Evolutionary conservation across 179 eudicot species (phyloP).

Genomic region (Drosera spatulata): DNA sequence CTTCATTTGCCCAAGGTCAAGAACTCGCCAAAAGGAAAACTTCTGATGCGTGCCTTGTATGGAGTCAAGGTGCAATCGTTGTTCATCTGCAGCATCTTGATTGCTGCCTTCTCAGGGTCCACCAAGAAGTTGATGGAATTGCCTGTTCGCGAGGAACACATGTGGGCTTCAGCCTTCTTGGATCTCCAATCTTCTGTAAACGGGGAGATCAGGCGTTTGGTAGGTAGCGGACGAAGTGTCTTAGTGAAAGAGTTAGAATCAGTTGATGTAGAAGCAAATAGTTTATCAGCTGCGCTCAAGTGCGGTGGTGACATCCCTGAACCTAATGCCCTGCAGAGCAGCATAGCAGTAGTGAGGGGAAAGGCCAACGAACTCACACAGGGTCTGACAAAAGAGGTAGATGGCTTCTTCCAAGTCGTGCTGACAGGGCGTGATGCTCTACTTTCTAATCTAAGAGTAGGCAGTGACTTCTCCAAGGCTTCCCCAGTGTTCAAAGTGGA

Average conservation of each 20-base stretch:
- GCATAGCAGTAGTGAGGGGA: conserved; percentile 18
- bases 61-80: conserved; percentile 68
- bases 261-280: conserved; percentile 33
- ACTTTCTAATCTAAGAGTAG: conserved; percentile 56
- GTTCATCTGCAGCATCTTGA: conserved; percentile 42
- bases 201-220: conserved; percentile 33
- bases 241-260: conserved; percentile 54
- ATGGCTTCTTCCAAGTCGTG: conserved; percentile 59
- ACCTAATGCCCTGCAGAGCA: conserved; percentile 15
- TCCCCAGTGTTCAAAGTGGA: background rate
- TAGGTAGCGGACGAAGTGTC: conserved; percentile 20
- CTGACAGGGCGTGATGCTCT: conserved; percentile 70
- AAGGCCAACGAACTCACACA: conserved; percentile 37
- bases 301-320: conserved; percentile 17
- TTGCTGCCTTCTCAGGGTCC: conserved; percentile 56
- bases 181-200: conserved; percentile 38
- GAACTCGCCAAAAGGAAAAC: conserved; percentile 72
- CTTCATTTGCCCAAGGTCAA: conserved; percentile 60
- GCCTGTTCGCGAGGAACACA: conserved; percentile 32
- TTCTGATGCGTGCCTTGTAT: conserved; percentile 73
- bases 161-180: conserved; percentile 59
- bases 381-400: conserved; percentile 59
- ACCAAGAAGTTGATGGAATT: conserved; percentile 38
- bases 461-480: conserved; percentile 11
- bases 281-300: conserved; percentile 31